Conservation (phyloP, 495 filamentous ascomycete genomes). For the Amniculicola lignicola region DNA sequence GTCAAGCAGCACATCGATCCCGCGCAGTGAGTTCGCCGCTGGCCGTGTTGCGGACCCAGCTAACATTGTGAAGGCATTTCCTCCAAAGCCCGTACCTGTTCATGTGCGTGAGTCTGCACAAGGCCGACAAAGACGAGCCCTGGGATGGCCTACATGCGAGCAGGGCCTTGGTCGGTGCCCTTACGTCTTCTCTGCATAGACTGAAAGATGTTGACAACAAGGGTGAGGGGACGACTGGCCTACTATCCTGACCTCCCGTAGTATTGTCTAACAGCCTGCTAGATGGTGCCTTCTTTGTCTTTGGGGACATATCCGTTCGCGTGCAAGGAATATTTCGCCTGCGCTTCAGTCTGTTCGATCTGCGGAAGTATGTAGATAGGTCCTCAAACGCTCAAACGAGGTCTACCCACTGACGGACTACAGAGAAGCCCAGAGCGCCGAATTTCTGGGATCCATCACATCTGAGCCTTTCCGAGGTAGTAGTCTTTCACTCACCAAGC, state of each 20-base stretch:
- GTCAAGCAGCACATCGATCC: slow-evolving; percentile 70
- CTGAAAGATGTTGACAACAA: slow-evolving; percentile 87
- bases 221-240: slow-evolving; percentile 41
- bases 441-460: slow-evolving; percentile 64
- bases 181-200: slow-evolving; percentile 88
- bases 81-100: slow-evolving; percentile 79
- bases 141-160: slow-evolving; percentile 38
- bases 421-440: slow-evolving; percentile 52
- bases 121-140: slow-evolving; percentile 56
- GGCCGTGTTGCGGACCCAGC: neutral
- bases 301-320: slow-evolving; percentile 85
- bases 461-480: slow-evolving; percentile 73
- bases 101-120: slow-evolving; percentile 67
- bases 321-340: slow-evolving; percentile 75
- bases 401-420: slow-evolving; percentile 31
- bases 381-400: too few relatives aligned
- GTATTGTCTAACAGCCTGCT: neutral
- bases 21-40: slow-evolving; percentile 56
- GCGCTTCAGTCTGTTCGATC: slow-evolving; percentile 84
- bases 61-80: slow-evolving; percentile 58
- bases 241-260: neutral
- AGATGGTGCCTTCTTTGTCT: slow-evolving; percentile 97
- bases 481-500: too few relatives aligned
- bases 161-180: slow-evolving; percentile 68
- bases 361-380: slow-evolving; percentile 67